These are phyloP conservation scores for Dorcoceras hygrometricum DNA, from an alignment of 257 asterid genomes.

Conservation along the genomic window DNA sequence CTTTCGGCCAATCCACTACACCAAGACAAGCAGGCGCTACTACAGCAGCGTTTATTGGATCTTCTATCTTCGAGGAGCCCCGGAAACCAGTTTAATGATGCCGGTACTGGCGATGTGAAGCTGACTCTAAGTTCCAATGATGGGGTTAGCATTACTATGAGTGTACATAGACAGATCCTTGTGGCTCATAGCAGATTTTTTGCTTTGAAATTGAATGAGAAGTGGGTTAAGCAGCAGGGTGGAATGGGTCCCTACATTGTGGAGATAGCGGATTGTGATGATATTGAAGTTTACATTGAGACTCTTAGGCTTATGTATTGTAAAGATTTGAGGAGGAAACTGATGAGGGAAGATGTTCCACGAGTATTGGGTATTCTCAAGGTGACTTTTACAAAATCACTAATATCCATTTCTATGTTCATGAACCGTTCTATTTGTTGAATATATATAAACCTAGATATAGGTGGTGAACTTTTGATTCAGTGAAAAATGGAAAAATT, in stretches of 20 bases:
- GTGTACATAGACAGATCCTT: slow-evolving; percentile 80
- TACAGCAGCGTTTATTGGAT: slow-evolving; percentile 68
- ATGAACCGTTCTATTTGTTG: neutral
- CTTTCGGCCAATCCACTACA: slow-evolving; percentile 27
- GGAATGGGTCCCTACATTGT: slow-evolving; percentile 59
- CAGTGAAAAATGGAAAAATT: neutral
- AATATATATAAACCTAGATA: neutral
- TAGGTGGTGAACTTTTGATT: neutral
- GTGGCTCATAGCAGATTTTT: slow-evolving; percentile 77
- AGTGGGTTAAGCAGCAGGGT: slow-evolving; percentile 75
- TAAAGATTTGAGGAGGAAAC: slow-evolving; percentile 80
- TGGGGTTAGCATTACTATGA: slow-evolving; percentile 60
- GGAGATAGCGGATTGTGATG: slow-evolving; percentile 96
- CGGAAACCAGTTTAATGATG: slow-evolving; percentile 78
- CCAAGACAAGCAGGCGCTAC: slow-evolving; percentile 53
- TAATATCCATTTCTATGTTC: neutral
- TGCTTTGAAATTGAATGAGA: slow-evolving; percentile 68
- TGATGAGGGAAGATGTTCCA: slow-evolving; percentile 77
- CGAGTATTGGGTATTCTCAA: slow-evolving; percentile 86
- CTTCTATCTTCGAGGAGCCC: slow-evolving; percentile 67
- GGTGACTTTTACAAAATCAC: slow-evolving; percentile 37
- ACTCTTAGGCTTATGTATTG: slow-evolving; percentile 84
- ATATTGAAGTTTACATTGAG: slow-evolving; percentile 82
- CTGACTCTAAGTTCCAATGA: slow-evolving; percentile 83
- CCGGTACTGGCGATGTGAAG: slow-evolving; percentile 73